phyloP scores from a whole-genome alignment of 1,284 basidiomycete species.

The Takashimella koratensis region DNA sequence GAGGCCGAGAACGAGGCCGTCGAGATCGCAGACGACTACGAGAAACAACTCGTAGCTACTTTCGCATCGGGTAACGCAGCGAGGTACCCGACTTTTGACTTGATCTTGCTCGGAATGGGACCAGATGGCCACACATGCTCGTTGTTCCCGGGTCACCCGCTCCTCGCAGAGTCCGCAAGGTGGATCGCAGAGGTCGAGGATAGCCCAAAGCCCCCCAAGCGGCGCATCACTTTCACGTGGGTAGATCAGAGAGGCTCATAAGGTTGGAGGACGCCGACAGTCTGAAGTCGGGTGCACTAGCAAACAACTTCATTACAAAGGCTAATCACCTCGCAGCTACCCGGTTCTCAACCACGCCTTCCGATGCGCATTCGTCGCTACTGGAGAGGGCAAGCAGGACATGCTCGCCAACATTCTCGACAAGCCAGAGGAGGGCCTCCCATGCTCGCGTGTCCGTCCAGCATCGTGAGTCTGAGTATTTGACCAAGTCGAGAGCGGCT shows the following conservation, averaged over 20 bases:
- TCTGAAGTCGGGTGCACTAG: neutral
- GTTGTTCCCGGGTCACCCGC: conserved; percentile 88
- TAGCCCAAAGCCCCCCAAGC: conserved; percentile 88
- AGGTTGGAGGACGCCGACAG: too few relatives aligned
- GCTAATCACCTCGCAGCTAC: conserved; percentile 51
- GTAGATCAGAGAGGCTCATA: conserved; percentile 3
- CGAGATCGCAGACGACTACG: conserved; percentile 86
- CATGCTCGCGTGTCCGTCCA: conserved; percentile 76
- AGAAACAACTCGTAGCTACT: conserved; percentile 82
- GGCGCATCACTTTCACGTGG: conserved; percentile 67
- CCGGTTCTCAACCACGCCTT: conserved; percentile 90
- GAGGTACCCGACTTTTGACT: conserved; percentile 90
- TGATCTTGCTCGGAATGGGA: conserved; percentile 89
- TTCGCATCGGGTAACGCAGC: conserved; percentile 88
- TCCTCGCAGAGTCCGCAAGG: conserved; percentile 77
- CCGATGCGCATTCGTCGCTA: conserved; percentile 80
- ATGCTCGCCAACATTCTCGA: conserved; percentile 73
- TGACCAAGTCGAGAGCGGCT: too few relatives aligned
- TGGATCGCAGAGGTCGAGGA: conserved; percentile 95
- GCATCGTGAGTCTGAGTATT: conserved; percentile 51
- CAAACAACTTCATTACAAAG: too few relatives aligned
- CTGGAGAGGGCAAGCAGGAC: conserved; percentile 80
- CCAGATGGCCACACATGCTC: conserved; percentile 95
- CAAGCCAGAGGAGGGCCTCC: conserved; percentile 72
- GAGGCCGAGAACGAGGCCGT: conserved; percentile 59